Evolutionary conservation across 169 alveolate species (phyloP).

Genomic region (Neospora caninum): DNA sequence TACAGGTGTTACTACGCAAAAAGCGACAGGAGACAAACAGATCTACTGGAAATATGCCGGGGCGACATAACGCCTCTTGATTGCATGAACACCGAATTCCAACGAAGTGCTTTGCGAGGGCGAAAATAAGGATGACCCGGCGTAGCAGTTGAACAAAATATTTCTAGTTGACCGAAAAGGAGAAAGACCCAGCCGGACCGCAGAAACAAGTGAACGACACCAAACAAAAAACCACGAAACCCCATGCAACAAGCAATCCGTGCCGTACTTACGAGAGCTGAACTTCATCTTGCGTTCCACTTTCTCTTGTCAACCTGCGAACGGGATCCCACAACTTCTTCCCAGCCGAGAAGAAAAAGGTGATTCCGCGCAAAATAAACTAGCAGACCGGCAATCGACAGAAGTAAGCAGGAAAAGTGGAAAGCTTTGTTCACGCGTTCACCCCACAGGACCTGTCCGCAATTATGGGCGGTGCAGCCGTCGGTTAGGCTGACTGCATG

Average conservation of each 20-base stretch:
- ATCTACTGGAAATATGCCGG: neutral
- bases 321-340: neutral
- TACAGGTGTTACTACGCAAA: neutral
- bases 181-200: neutral
- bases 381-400: neutral
- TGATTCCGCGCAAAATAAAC: neutral
- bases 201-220: neutral
- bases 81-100: neutral
- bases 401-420: neutral
- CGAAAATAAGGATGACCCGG: neutral
- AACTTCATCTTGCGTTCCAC: neutral
- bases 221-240: neutral
- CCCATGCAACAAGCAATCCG: neutral
- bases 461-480: neutral
- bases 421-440: neutral
- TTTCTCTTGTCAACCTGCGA: neutral
- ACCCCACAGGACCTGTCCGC: neutral
- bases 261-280: conserved; percentile 8
- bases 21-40: neutral
- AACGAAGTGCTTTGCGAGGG: neutral
- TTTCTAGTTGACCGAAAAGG: neutral
- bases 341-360: conserved; percentile 4
- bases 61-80: neutral
- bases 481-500: neutral
- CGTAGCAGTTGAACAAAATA: neutral